Base-by-base conservation (phyloP, 768 basidiomycete species). In the Mycena kentingensis region DNA sequence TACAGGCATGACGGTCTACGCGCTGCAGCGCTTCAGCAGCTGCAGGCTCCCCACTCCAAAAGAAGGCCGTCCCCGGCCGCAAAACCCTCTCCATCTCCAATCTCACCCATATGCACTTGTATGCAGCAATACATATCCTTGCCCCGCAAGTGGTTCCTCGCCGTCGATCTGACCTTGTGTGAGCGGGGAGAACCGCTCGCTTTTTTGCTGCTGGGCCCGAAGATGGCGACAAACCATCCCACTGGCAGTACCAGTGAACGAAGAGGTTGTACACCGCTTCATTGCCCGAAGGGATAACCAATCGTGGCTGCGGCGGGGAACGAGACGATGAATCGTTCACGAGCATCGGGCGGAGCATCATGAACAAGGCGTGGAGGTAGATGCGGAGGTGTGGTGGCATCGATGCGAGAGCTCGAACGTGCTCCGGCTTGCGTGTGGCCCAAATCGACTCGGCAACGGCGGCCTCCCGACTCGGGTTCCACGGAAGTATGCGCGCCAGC, bases 21-120 rank as follows among this genome's bases (percentile, higher is more conserved):
- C n/a, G n/a, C n/a, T n/a, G n/a, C n/a, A n/a, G n/a, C n/a, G n/a
- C n/a, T n/a, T n/a, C n/a, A n/a, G n/a, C n/a, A n/a, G n/a, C n/a
- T n/a, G n/a, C n/a, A n/a, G n/a, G n/a, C n/a, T n/a, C n/a, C n/a
- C n/a, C n/a, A n/a, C n/a, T n/a, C n/a, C n/a, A n/a, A n/a, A n/a
- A n/a, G n/a, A 24, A 48, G 46, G 46, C 46, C 46, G 46, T 19
- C 46, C 46, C 38, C 46, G 46, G 46, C 46, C 35, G 46, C 34
- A 36, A 48, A 48, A 37, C 22, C 46, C 16, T 8, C 31, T 10
- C 19, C 32, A 15, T 46, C n/a, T n/a, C n/a, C n/a, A n/a, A n/a
- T n/a, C n/a, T n/a, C n/a, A 32, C 11, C 15, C n/a, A 29, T 34
- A 46, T 15, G 19, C 11, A 37, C 35, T 35, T 27, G 35, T 36